Percentiles rank a stretch among this genome's conserved stretches.
These are phyloP conservation scores for Lachnellula cervina DNA, from an alignment of 2,329 filamentous ascomycete species.

Conservation along the genomic window DNA sequence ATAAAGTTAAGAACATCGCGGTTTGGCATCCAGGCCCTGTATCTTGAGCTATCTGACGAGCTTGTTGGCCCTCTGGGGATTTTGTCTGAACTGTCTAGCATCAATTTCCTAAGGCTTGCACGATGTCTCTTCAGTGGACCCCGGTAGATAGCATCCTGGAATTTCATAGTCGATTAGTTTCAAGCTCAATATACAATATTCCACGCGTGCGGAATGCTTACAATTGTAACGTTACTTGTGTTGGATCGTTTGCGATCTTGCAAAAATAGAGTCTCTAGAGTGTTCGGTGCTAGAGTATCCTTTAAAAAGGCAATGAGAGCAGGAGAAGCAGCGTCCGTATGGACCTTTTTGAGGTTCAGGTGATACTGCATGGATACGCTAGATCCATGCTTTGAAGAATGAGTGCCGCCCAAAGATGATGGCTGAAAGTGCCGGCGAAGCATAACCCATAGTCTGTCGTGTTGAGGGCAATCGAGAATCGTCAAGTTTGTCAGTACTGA, in stretches of 20 bases:
- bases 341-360: conserved; percentile 66
- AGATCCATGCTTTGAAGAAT: conserved; percentile 26
- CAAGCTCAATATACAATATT: neutral
- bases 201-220: conserved; percentile 13
- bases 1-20: conserved; percentile 67
- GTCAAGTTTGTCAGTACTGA: conserved; percentile 65
- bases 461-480: conserved; percentile 66
- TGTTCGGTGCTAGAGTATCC: conserved; percentile 72
- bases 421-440: conserved; percentile 59
- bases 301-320: conserved; percentile 70
- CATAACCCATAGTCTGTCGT: conserved; percentile 71
- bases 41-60: conserved; percentile 42
- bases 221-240: conserved; percentile 56
- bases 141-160: conserved; percentile 60
- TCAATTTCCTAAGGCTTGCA: conserved; percentile 63
- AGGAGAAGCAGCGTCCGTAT: conserved; percentile 67
- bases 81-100: conserved; percentile 66
- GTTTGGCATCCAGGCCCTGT: conserved; percentile 67
- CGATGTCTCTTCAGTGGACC: conserved; percentile 67
- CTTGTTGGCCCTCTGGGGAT: conserved; percentile 34
- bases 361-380: conserved; percentile 47
- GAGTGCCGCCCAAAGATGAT: conserved; percentile 19
- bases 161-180: conserved; percentile 5
- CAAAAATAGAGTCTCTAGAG: conserved; percentile 72
- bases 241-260: conserved; percentile 54